These are phyloP conservation scores for Nakazawaea anatomiae DNA, from an alignment of 805 yeast species.

Conservation along the genomic window DNA sequence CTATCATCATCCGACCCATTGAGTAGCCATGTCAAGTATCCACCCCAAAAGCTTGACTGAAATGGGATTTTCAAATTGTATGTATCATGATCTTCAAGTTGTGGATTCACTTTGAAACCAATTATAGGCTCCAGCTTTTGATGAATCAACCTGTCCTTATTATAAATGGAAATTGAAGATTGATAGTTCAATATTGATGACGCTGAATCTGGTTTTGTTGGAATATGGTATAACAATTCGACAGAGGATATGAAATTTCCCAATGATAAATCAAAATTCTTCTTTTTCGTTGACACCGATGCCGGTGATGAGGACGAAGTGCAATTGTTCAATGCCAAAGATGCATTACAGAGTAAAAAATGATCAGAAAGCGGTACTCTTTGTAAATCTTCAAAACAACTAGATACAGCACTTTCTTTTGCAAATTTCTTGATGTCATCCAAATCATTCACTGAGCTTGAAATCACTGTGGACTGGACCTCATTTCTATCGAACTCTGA, in stretches of 20 bases:
- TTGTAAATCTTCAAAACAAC: not conserved
- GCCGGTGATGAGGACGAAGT: not conserved
- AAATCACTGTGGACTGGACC: not conserved
- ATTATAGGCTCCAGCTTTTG: conserved; percentile 9
- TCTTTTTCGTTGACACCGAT: conserved; percentile 2
- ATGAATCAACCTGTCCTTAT: conserved; percentile 7
- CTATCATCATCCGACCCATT: conserved; percentile 10
- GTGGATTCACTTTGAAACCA: conserved; percentile 3
- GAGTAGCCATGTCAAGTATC: conserved; percentile 11
- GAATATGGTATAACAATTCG: conserved; percentile 8
- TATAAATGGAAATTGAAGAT: conserved; percentile 4
- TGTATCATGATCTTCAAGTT: not conserved
- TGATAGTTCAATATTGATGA: conserved; percentile 4
- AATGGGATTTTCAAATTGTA: conserved; percentile 10
- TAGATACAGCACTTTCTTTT: not conserved
- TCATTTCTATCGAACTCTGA: conserved; percentile 4
- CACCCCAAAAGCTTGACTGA: conserved; percentile 10
- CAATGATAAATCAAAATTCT: conserved; percentile 5
- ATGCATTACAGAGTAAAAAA: conserved; percentile 1
- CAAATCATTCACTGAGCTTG: not conserved
- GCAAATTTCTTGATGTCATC: not conserved
- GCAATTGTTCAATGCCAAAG: not conserved
- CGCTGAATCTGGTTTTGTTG: not conserved
- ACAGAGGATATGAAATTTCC: conserved; percentile 10
- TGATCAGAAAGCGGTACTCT: not conserved